Base-by-base conservation (phyloP, 345 rosid species). In the Gynandropsis gynandra region DNA sequence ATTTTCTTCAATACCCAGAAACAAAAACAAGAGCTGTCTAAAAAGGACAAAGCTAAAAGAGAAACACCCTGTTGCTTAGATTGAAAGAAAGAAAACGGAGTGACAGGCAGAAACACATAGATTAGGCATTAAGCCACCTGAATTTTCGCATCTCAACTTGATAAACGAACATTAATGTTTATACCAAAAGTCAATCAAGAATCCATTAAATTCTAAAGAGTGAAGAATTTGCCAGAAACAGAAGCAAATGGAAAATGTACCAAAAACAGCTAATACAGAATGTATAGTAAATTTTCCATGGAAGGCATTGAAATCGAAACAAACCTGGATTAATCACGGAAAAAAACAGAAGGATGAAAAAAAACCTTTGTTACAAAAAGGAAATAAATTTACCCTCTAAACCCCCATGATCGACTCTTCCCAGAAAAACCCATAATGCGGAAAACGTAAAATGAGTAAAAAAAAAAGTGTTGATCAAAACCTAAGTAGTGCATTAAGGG, bases 271-370 rank as follows among this genome's bases (percentile, higher is more conserved):
- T 54, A 54, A 48, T 41, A 37, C 24, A 16, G 55, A 47, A 16
- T 16, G 10, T 19, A 32, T 32, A 21, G 34, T 2, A 29, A 37
- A 35, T 41, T 4, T n/a, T 17, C 5, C 55, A 12, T 5, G 8
- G 42, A 40, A 47, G 18, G 29, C 29, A 32, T 44, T 19, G 1
- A 16, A 54, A 20, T 21, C 18, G 33, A 35, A 19, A 48, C 65
- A 56, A 60, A 72, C 77, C 77, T 49, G 62, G 51, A 33, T 43
- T 11, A 57, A 59, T 19, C 18, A 56, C 29, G 29, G 63, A 68
- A 65, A 53, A 39, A 56, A 61, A 36, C 47, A 35, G 4, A 2
- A 24, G 2, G 29, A 24, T n/a, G 29, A 24, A 24, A 24, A 24
- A 24, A 2, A 24, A 2, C 41, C 29, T 54, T 52, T 42, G 10